A percentile compares a stretch with the other conserved stretches of the same genome.
phyloP scores from a whole-genome alignment of 78 protist species.

The Salpingoeca rosetta region DNA sequence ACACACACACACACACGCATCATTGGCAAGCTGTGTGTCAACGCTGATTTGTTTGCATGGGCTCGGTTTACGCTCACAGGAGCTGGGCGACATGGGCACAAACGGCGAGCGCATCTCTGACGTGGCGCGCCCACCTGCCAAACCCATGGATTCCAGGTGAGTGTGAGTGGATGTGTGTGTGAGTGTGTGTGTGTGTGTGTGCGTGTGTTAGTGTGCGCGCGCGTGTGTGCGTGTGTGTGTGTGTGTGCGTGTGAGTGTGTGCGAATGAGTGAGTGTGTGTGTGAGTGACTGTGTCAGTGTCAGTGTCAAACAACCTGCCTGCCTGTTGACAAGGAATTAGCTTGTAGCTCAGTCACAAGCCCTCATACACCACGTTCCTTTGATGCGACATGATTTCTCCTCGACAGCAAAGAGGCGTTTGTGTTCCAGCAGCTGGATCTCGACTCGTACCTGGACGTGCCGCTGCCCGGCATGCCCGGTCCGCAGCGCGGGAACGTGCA shows the following conservation, averaged over 20 bases:
- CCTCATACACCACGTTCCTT: background rate
- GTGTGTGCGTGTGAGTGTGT: too few relatives aligned
- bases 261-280: too few relatives aligned
- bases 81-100: conserved; percentile 10
- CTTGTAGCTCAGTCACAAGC: background rate
- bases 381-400: background rate
- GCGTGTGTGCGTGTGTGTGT: too few relatives aligned
- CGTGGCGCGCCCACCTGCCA: too few relatives aligned
- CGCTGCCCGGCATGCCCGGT: conserved; percentile 64
- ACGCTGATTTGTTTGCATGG: conserved; percentile 53
- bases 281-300: too few relatives aligned
- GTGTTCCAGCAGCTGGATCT: conserved; percentile 49
- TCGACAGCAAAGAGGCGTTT: background rate
- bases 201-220: background rate
- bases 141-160: too few relatives aligned
- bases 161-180: too few relatives aligned
- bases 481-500: conserved; percentile 35
- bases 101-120: background rate
- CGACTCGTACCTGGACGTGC: conserved; percentile 27
- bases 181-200: too few relatives aligned
- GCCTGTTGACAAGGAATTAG: too few relatives aligned
- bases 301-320: background rate
- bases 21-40: background rate
- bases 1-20: too few relatives aligned
- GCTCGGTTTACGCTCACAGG: conserved; percentile 30